Conservation (phyloP, 768 basidiomycete species). For the Mycena olivaceomarginata region DNA sequence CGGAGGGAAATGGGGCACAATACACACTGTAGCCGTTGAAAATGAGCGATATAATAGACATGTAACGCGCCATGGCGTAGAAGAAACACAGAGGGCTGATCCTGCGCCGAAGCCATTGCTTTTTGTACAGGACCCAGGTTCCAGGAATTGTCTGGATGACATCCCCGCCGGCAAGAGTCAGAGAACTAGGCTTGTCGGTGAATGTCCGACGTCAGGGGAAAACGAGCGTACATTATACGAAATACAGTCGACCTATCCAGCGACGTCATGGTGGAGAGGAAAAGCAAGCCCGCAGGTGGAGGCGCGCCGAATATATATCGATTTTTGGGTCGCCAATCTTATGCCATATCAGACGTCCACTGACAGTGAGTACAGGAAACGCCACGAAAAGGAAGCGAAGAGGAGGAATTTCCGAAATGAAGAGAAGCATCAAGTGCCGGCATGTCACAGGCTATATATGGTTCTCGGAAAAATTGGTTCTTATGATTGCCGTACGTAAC, state of each 20-base stretch:
- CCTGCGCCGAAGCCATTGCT: slow-evolving; percentile 29
- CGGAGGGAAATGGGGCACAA: neutral
- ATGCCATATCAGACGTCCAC: neutral
- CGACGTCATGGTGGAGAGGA: neutral
- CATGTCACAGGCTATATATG: too few relatives aligned
- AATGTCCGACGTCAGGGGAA: neutral
- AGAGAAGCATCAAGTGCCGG: too few relatives aligned
- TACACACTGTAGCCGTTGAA: slow-evolving; percentile 23
- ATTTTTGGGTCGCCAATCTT: neutral
- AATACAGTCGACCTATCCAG: slow-evolving; percentile 31
- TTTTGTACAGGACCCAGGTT: slow-evolving; percentile 22
- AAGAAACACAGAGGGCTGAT: slow-evolving; percentile 34
- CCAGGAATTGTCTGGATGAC: slow-evolving; percentile 39
- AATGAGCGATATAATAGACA: slow-evolving; percentile 29
- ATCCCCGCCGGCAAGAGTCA: slow-evolving; percentile 35
- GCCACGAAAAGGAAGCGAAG: too few relatives aligned
- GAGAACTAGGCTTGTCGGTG: slow-evolving; percentile 12
- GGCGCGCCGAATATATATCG: neutral
- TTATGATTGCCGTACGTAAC: too few relatives aligned
- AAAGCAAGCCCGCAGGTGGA: neutral
- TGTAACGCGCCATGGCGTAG: slow-evolving; percentile 38
- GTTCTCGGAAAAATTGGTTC: too few relatives aligned
- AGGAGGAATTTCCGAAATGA: too few relatives aligned
- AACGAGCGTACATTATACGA: slow-evolving; percentile 32
- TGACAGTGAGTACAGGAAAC: too few relatives aligned